A percentile compares a stretch with the other conserved stretches of the same genome.
These are phyloP conservation scores for Piper betle DNA, from an alignment of 164 flowering plant genomes.

Conservation along the genomic window DNA sequence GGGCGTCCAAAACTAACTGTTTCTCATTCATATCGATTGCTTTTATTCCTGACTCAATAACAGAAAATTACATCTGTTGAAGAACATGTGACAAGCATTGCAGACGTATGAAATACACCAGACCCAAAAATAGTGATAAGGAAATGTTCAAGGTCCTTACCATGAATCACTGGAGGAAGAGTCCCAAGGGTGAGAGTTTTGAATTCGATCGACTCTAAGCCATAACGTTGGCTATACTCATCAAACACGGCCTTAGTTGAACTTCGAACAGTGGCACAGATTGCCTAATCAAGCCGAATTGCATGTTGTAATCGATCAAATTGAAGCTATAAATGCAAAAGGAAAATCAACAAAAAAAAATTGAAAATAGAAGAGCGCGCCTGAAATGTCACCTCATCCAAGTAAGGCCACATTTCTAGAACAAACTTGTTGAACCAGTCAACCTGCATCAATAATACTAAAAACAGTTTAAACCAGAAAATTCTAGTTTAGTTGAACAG, in stretches of 20 bases:
- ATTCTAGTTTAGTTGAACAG: too few species aligned
- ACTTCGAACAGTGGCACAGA: constrained; percentile 41
- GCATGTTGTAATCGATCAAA: background rate
- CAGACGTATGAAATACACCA: too few species aligned
- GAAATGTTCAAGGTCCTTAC: constrained; percentile 19
- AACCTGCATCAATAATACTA: constrained; percentile 32
- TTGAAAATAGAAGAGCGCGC: background rate
- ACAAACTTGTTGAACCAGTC: constrained; percentile 80
- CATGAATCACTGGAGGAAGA: constrained; percentile 63
- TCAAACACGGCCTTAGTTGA: constrained; percentile 37
- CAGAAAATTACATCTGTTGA: background rate
- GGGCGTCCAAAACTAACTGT: constrained; percentile 63
- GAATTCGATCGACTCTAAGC: constrained; percentile 49
- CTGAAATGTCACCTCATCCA: constrained; percentile 2
- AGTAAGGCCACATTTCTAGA: constrained; percentile 65
- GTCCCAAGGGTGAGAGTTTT: constrained; percentile 58
- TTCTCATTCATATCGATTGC: constrained; percentile 67
- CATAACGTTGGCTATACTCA: constrained; percentile 56
- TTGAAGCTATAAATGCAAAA: background rate
- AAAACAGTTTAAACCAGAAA: background rate
- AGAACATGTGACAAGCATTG: too few species aligned
- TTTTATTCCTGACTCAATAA: constrained; percentile 45
- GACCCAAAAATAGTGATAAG: too few species aligned
- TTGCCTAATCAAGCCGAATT: constrained; percentile 25
- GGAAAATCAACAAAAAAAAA: background rate